Conservation (phyloP, 495 filamentous ascomycete genomes). For the Podospora sp. region DNA sequence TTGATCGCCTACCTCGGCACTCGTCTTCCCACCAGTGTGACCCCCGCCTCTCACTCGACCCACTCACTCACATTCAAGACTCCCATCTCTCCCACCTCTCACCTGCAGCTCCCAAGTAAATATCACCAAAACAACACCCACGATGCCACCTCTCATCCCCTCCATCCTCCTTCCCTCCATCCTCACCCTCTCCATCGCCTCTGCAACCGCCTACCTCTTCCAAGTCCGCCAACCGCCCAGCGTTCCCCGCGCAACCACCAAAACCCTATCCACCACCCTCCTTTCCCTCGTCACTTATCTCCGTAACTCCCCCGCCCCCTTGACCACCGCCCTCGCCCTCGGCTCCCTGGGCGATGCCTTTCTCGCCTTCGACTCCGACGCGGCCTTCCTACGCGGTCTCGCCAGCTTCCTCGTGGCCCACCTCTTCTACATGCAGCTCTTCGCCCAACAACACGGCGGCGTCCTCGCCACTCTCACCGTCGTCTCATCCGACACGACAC, state of each 20-base stretch:
- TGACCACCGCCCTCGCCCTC: slow-evolving; percentile 27
- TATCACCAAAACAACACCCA: background rate
- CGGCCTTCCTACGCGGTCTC: slow-evolving; percentile 30
- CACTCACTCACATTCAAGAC: background rate
- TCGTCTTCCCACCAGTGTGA: background rate
- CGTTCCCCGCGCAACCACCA: slow-evolving; percentile 25
- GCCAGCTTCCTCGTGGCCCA: slow-evolving; percentile 33
- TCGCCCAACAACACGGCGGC: slow-evolving; percentile 9
- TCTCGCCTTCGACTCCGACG: slow-evolving; percentile 32
- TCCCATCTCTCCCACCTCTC: background rate
- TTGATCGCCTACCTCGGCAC: background rate
- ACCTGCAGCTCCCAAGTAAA: background rate
- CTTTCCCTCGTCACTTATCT: slow-evolving; percentile 23
- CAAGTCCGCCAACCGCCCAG: slow-evolving; percentile 21
- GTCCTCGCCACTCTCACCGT: background rate
- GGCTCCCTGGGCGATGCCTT: slow-evolving; percentile 33
- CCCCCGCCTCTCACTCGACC: slow-evolving; percentile 1
- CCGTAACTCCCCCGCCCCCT: slow-evolving; percentile 10
- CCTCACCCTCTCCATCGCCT: slow-evolving; percentile 27
- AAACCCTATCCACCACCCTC: slow-evolving; percentile 32
- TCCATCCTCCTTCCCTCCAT: too few relatives aligned
- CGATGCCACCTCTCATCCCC: background rate
- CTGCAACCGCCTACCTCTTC: slow-evolving; percentile 26
- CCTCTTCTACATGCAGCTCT: slow-evolving; percentile 30
- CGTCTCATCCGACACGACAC: slow-evolving; percentile 7